Percentiles rank a stretch among this genome's conserved stretches.
Evolutionary conservation across 2,329 filamentous ascomycete genomes (phyloP).

Genomic region (Paecilomyces niveus): DNA sequence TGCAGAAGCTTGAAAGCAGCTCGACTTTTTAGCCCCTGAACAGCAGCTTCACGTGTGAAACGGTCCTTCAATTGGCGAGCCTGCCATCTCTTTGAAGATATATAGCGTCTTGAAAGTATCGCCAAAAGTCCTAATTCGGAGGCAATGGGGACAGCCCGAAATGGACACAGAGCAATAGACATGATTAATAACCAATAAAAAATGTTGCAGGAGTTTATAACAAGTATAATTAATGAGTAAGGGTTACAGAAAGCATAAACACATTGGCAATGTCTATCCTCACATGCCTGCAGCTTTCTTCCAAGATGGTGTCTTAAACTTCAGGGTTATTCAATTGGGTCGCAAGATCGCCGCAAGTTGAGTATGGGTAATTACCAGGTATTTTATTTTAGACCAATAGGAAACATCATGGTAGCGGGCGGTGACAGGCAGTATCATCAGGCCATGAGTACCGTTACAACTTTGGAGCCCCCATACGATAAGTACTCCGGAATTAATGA

Average conservation of each 20-base stretch:
- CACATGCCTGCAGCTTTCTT: too few relatives aligned
- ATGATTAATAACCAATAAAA: background rate
- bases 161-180: background rate
- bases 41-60: conserved; percentile 67
- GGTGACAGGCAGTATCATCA: background rate
- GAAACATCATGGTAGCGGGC: background rate
- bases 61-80: conserved; percentile 66
- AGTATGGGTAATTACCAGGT: too few relatives aligned
- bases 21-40: conserved; percentile 76
- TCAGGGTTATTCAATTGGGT: too few relatives aligned
- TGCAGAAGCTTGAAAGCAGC: conserved; percentile 91
- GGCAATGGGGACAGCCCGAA: background rate
- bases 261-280: background rate
- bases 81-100: conserved; percentile 74
- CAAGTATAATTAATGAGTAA: background rate
- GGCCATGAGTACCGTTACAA: background rate
- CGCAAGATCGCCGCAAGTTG: too few relatives aligned
- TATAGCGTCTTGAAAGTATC: conserved; percentile 12
- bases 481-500: too few relatives aligned
- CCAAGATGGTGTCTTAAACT: too few relatives aligned
- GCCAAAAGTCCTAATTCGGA: background rate
- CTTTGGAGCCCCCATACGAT: too few relatives aligned
- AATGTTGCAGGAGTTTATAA: background rate
- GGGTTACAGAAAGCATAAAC: background rate
- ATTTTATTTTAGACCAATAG: background rate